Evolutionary conservation across 2,329 filamentous ascomycete species (phyloP), one percentile per base, ranked within the genome.

Genomic region (Mollisiaceae sp.): DNA sequence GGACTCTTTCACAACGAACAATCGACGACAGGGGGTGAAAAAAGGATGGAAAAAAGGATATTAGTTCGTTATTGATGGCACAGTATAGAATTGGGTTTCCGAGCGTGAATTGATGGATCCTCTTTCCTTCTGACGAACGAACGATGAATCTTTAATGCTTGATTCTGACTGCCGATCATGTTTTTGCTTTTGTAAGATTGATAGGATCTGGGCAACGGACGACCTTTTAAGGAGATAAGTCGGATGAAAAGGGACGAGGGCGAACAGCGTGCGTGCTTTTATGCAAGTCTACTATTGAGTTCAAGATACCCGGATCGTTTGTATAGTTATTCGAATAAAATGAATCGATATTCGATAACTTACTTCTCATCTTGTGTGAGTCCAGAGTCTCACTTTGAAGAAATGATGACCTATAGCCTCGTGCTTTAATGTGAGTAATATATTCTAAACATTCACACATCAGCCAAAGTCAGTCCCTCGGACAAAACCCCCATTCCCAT

Each of bases 41-140:
- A 54, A 41, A 36, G 22, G 45, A 54, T 56, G 18, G 27, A 38
- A 39, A 9, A 43, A 54, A 56, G 60, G 35, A 56, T 62, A 41
- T 62, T 45, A 62, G 60, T 56, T 62, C 50, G 56, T 54, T 36
- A 52, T 41, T 41, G 24, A 55, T n/a, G 35, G 55, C 55, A 50
- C 55, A 12, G 35, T 22, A 43, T 43, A 8, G 14, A n/a, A 18
- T 18, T 18, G 2, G 41, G 41, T n/a, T 15, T 43, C 11, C 14
- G 41, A 2, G 15, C 14, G 15, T 43, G 15, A 18, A n/a, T n/a
- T n/a, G 41, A 43, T n/a, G 6, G 2, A 18, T 2, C n/a, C 14
- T 43, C 41, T 43, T 43, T n/a, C n/a, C 41, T 18, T 43, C n/a
- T n/a, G n/a, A n/a, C 6, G 27, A 32, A 32, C 27, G 27, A 32